Evolutionary conservation across 805 yeast species (phyloP).

Genomic region (Saturnispora serradocipensis): DNA sequence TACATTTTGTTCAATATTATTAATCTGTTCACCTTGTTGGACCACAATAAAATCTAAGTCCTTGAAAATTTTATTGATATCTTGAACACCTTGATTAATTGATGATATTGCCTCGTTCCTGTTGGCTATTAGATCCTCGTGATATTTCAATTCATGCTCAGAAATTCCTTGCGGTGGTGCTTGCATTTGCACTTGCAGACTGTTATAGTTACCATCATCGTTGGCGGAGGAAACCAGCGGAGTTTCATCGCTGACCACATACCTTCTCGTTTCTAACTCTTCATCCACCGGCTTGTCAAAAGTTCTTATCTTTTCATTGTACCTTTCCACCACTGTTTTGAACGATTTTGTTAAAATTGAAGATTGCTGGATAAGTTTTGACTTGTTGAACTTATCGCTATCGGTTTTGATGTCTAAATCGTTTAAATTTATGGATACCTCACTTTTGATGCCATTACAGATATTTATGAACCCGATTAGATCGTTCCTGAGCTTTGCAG

Average conservation of each 20-base stretch:
- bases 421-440: background rate
- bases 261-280: background rate
- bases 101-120: conserved; percentile 63
- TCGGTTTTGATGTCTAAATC: background rate
- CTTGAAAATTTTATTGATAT: conserved; percentile 76
- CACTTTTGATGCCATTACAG: background rate
- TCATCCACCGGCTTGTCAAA: background rate
- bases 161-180: conserved; percentile 28
- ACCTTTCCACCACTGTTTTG: background rate
- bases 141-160: conserved; percentile 50
- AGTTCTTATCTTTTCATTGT: background rate
- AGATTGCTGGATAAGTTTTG: background rate
- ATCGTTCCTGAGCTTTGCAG: background rate
- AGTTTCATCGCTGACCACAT: background rate
- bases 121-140: conserved; percentile 56
- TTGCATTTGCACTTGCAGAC: conserved; percentile 25
- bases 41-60: conserved; percentile 70
- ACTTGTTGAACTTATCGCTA: background rate
- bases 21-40: conserved; percentile 81
- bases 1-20: conserved; percentile 75
- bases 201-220: conserved; percentile 9
- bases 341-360: background rate
- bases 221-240: background rate
- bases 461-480: background rate
- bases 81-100: conserved; percentile 70